Conservation (phyloP, 192 early-diverging fungal genomes). For the Pilaira anomala region DNA sequence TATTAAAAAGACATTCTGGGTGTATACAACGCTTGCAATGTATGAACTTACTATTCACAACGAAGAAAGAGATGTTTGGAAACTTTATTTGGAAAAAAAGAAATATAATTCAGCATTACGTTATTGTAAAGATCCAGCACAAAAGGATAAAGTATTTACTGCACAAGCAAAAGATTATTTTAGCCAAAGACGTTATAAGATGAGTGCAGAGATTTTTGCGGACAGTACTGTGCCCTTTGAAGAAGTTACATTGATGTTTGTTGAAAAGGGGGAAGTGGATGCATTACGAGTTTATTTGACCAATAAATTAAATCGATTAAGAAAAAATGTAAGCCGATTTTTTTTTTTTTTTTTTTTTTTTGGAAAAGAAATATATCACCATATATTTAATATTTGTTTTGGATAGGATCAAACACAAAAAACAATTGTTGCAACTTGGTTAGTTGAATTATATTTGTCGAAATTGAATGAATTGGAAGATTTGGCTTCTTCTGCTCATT, state of each 20-base stretch:
- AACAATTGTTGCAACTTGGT: conserved; percentile 81
- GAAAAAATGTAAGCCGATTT: conserved; percentile 60
- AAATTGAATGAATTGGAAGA: conserved; percentile 69
- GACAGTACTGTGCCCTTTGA: conserved; percentile 81
- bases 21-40: conserved; percentile 78
- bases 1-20: conserved; percentile 86
- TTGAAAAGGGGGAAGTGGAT: conserved; percentile 49
- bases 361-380: neutral
- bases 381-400: neutral
- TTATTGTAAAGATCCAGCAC: conserved; percentile 72
- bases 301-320: conserved; percentile 68
- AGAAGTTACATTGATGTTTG: conserved; percentile 85
- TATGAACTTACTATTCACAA: conserved; percentile 89
- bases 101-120: conserved; percentile 80
- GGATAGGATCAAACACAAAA: conserved; percentile 74
- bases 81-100: conserved; percentile 76
- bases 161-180: conserved; percentile 89
- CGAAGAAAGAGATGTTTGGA: conserved; percentile 95
- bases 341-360: too few species aligned
- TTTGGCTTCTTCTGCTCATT: conserved; percentile 34
- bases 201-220: conserved; percentile 87
- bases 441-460: conserved; percentile 83
- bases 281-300: conserved; percentile 79
- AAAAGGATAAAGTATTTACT: conserved; percentile 75
- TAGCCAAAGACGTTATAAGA: conserved; percentile 62